These are phyloP conservation scores for Saccharomycopsis oosterbeekiorum DNA, from an alignment of 805 yeast species.

Conservation along the genomic window DNA sequence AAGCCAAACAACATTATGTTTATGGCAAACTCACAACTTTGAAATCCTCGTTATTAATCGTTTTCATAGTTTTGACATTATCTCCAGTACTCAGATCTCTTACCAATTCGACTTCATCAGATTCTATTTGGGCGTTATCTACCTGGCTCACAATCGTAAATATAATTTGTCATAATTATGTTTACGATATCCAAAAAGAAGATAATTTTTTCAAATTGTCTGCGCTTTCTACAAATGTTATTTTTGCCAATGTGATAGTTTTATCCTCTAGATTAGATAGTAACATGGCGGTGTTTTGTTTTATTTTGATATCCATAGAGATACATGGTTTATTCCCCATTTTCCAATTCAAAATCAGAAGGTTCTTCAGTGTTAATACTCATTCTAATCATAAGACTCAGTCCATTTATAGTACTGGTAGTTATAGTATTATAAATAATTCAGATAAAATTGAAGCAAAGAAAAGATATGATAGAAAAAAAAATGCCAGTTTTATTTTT, in stretches of 20 bases:
- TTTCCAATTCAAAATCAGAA: constrained; percentile 35
- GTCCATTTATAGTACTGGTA: neutral
- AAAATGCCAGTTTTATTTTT: constrained; percentile 20
- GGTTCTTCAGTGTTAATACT: constrained; percentile 14
- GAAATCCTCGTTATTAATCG: constrained; percentile 61
- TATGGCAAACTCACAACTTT: constrained; percentile 27
- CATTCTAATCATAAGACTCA: neutral
- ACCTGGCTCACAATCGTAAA: constrained; percentile 69
- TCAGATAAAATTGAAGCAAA: neutral
- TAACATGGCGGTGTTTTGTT: constrained; percentile 72
- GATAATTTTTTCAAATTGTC: constrained; percentile 21
- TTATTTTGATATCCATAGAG: constrained; percentile 64
- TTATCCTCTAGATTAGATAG: constrained; percentile 78
- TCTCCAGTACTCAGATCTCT: constrained; percentile 87
- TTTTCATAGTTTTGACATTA: constrained; percentile 61
- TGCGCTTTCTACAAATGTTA: constrained; percentile 68
- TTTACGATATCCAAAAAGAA: constrained; percentile 33
- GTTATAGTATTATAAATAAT: neutral
- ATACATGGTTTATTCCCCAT: constrained; percentile 64
- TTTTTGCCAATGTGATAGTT: constrained; percentile 79
- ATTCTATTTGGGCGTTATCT: constrained; percentile 89
- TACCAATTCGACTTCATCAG: constrained; percentile 82
- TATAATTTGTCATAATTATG: constrained; percentile 57
- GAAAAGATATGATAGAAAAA: constrained; percentile 20
- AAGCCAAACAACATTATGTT: constrained; percentile 1